Evolutionary conservation across 2,329 filamentous ascomycete species (phyloP), one percentile per base, ranked within the genome.

Genomic region (Botrytis elliptica): DNA sequence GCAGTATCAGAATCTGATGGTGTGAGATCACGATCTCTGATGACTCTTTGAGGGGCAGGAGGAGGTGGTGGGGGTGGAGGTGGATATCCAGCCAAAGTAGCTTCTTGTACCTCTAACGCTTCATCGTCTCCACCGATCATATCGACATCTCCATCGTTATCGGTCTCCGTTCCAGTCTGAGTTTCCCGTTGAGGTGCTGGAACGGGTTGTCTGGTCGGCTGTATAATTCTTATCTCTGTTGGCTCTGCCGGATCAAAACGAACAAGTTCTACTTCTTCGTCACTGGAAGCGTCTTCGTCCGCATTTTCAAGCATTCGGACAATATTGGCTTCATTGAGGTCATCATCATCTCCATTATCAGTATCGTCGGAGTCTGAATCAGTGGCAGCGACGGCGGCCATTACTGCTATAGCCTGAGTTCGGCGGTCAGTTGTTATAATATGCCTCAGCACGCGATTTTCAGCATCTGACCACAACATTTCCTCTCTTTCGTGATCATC

Each of bases 41-140:
- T 79, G 22, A 81, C 75, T 78, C 86, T 84, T 73, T 85, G 84
- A 62, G 84, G 84, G 38, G 52, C 52, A 18, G 83, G 81, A 44
- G 82, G 81, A 22, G 82, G 79, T n/a, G 82, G 82, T 65, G 87
- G 87, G 10, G 91, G 91, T 18, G 71, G 71, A 1, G 89, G 88
- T 10, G 88, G 89, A 81, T 95, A 93, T 33, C 92, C 92, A 71
- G 92, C 92, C 79, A 93, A 86, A 25, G 93, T 93, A 44, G 93
- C 92, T 82, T 96, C 93, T 76, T 92, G 89, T 71, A 91, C 88
- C 80, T 95, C 93, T 63, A 93, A 85, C 42, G 91, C 90, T 44
- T 93, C 77, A 69, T 79, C 85, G 64, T 77, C 82, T 86, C 86
- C 71, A 83, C 84, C 74, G 84, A 81, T 83, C 57, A 84, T 82